These are phyloP conservation scores for Cadophora gregata DNA, from an alignment of 2,329 filamentous ascomycete genomes.

Conservation along the genomic window DNA sequence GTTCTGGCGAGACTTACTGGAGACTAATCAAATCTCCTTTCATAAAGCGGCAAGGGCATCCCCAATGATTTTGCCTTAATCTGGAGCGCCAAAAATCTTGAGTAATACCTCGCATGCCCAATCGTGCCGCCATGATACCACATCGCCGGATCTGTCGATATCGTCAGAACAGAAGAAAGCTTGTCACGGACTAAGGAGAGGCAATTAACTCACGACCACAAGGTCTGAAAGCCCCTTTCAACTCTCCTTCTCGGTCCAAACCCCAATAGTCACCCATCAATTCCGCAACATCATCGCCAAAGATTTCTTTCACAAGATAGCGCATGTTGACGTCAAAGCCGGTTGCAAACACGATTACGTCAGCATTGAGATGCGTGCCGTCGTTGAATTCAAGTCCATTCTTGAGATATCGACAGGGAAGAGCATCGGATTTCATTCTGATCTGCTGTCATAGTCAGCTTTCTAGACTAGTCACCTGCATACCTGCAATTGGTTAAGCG, in stretches of 20 bases:
- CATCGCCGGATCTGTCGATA: constrained; percentile 48
- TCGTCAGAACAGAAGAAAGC: background rate
- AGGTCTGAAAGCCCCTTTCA: constrained; percentile 38
- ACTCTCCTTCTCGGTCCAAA: constrained; percentile 53
- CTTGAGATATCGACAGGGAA: constrained; percentile 18
- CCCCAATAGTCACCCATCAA: constrained; percentile 54
- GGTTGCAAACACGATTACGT: constrained; percentile 56
- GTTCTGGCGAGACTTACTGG: too few relatives aligned
- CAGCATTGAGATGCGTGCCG: constrained; percentile 53
- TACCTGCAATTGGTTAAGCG: background rate
- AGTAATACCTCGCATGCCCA: constrained; percentile 53
- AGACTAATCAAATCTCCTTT: background rate
- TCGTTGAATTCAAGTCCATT: constrained; percentile 48
- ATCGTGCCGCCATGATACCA: constrained; percentile 59
- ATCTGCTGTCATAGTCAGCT: constrained; percentile 24
- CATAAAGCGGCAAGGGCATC: constrained; percentile 22
- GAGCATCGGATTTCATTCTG: constrained; percentile 31
- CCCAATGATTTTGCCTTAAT: constrained; percentile 27
- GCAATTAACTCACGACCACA: constrained; percentile 28
- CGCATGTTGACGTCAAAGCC: constrained; percentile 59
- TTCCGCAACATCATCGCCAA: constrained; percentile 56
- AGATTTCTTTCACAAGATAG: constrained; percentile 52
- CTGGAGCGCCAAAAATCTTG: constrained; percentile 52
- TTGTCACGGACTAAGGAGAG: background rate
- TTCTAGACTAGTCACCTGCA: background rate